Evolutionary conservation across 2,329 filamentous ascomycete species (phyloP), one percentile per base, ranked within the genome.

Genomic region (Pezizomycotina sp.): DNA sequence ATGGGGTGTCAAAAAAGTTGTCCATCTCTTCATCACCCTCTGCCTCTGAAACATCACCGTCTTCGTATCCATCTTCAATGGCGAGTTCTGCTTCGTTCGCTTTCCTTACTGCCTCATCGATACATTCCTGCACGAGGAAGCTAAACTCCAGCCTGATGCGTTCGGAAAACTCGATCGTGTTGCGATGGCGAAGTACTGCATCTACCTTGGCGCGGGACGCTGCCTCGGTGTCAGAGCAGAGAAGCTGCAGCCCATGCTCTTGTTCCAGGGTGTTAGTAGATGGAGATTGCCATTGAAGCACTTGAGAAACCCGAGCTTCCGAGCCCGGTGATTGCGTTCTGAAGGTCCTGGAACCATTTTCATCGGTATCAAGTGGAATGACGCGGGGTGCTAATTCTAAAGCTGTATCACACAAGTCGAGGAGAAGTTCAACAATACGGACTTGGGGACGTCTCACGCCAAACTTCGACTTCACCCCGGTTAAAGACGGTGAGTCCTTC

Each of bases 261-360:
- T 93, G 83, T 45, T 98, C 89, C 10, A 92, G 60, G 0, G 83
- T 89, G 52, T 86, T 86, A 31, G 77, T 78, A 50, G 81, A 84
- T 1, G 89, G 89, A 4, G 86, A 92, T 53, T 92, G 83, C 89
- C 91, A 98, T 55, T 93, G 83, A 48, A 91, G 58, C 4, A 98
- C 84, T 56, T 98, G 89, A 1, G 80, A 79, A 49, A 95, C 91
- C 20, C 86, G 75, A 27, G 81, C 89, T 55, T 98, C 89, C 0
- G 91, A 98, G 53, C 93, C 81, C 0, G 89, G 89, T 4, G 89
- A 98, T 54, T 93, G 79, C 0, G 86, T 92, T 29, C 86, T 74
- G 45, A 95, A 74, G n/a, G n/a, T n/a, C n/a, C n/a, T n/a, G 45
- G 92, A 83, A 31, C 78, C 76, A 5, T 69, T 65, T 29, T 65